A percentile compares a stretch with the other conserved stretches of the same genome.
Conservation (phyloP, 176 grass and related monocot species). For the Eragrostis nindensis region DNA sequence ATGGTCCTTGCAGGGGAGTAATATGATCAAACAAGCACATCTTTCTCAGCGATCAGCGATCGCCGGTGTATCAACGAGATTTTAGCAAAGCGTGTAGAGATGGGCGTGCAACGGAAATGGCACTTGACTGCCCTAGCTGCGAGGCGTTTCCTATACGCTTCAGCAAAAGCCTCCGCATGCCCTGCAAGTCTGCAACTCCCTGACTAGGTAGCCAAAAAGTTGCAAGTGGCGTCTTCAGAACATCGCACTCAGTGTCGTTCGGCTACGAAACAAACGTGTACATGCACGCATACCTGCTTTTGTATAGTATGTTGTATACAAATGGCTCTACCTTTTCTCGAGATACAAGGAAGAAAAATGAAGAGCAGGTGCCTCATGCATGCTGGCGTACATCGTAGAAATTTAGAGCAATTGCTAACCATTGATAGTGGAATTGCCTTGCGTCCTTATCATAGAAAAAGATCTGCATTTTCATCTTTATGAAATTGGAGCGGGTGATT, state of each 20-base stretch:
- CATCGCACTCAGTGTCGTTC: background rate
- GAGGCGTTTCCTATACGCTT: constrained; percentile 46
- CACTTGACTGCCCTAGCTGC: background rate
- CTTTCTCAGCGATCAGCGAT: background rate
- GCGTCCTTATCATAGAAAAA: too few relatives aligned
- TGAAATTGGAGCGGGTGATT: too few relatives aligned
- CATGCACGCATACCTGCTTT: background rate
- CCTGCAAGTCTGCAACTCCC: constrained; percentile 18
- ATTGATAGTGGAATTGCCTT: too few relatives aligned
- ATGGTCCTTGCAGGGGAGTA: background rate
- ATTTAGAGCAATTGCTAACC: background rate
- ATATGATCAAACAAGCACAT: background rate
- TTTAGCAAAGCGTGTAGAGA: constrained; percentile 32
- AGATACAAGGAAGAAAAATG: background rate
- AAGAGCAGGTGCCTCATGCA: background rate
- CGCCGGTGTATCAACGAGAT: background rate
- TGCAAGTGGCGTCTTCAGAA: background rate
- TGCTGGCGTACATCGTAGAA: background rate
- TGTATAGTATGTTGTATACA: background rate
- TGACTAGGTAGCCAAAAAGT: background rate
- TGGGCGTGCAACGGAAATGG: background rate
- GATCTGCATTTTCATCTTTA: too few relatives aligned
- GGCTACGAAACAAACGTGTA: constrained; percentile 6
- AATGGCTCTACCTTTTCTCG: background rate
- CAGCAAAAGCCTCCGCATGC: background rate